Base-by-base conservation (phyloP, 257 asterid genomes). In the Ballota nigra region DNA sequence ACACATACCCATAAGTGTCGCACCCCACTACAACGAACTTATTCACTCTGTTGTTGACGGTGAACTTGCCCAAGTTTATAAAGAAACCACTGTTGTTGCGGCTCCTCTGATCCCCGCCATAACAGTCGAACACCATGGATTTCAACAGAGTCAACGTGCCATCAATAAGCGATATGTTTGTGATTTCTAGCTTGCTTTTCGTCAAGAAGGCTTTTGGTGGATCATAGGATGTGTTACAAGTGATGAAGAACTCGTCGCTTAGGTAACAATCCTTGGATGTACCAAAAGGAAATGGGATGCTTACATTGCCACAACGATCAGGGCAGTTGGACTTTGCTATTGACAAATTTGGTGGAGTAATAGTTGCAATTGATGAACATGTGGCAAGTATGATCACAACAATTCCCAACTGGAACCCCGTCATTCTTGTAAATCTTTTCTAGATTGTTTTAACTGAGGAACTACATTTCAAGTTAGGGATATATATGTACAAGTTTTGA, bases 11-110 rank as follows among this genome's bases (percentile, higher is more conserved):
- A 5, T 45, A 47, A 0, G 82, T 20, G 34, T 71, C 69, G 26
- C 78, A 75, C 22, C 80, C 83, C 4, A 75, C 31, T 0, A 63
- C 66, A 0, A 79, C 78, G 24, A 82, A 74, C 64, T 55, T 80
- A 20, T 85, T 85, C 0, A 76, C 72, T 0, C 80, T 73, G 68
- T 67, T 18, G 40, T 29, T 77, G 2, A 85, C 68, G 0, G 63
- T 60, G n/a, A n/a, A n/a, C n/a, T n/a, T n/a, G n/a, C n/a, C n/a
- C n/a, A n/a, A n/a, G n/a, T n/a, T n/a, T n/a, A n/a, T n/a, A n/a
- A n/a, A n/a, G n/a, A n/a, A n/a, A n/a, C n/a, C n/a, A n/a, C n/a
- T n/a, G n/a, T n/a, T n/a, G n/a, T n/a, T n/a, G n/a, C n/a, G n/a
- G n/a, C n/a, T 10, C 16, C 3, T 5, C 1, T 0, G 13, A 5